Evolutionary conservation across 208 protist species (phyloP).

Genomic region (Leishmania guyanensis): DNA sequence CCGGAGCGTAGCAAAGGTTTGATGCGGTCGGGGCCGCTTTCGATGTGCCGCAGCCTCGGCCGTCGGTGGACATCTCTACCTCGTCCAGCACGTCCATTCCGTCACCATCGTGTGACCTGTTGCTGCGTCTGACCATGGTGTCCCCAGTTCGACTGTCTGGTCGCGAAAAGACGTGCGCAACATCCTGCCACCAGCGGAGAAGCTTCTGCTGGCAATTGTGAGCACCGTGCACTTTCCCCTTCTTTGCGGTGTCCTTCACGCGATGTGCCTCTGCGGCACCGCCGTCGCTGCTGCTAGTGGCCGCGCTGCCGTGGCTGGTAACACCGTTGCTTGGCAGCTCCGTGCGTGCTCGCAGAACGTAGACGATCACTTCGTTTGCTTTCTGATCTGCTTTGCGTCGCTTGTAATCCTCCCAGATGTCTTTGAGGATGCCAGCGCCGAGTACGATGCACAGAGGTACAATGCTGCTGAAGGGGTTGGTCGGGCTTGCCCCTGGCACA

Average conservation of each 20-base stretch:
- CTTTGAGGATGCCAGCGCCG: conserved; percentile 83
- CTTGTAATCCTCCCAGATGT: conserved; percentile 86
- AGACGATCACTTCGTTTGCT: conserved; percentile 54
- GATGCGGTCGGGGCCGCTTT: background rate
- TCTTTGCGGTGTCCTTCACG: background rate
- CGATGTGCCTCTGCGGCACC: background rate
- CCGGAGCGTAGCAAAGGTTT: background rate
- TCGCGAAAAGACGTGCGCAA: background rate
- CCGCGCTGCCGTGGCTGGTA: background rate
- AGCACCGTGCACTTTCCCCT: background rate
- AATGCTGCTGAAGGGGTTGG: conserved; percentile 89
- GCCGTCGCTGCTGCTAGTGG: background rate
- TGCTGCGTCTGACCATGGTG: background rate
- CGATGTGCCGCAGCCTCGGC: background rate
- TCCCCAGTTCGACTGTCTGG: background rate
- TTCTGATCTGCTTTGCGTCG: conserved; percentile 57
- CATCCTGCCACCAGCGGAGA: background rate
- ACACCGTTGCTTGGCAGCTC: background rate
- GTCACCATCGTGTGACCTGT: background rate
- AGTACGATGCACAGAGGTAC: conserved; percentile 88
- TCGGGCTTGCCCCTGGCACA: conserved; percentile 84
- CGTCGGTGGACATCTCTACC: background rate
- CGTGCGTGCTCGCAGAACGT: conserved; percentile 46
- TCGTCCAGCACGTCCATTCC: background rate
- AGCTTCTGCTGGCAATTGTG: background rate